Evolutionary conservation across 1,139 yeast species (phyloP).

Genomic region (Yamadazyma mexicana): DNA sequence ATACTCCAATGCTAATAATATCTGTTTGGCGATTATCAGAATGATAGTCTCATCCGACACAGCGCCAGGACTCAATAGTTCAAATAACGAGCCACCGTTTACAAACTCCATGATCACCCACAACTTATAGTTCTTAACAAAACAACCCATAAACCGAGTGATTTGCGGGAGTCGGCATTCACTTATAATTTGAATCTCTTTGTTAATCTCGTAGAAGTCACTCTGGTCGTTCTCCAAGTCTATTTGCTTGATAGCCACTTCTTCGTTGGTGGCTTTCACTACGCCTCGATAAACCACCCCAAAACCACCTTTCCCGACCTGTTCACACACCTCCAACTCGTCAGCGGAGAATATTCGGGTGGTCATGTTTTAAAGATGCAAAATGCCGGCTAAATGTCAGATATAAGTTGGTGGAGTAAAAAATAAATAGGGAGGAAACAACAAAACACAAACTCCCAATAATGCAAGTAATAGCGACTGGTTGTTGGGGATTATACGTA

Average conservation of each 20-base stretch:
- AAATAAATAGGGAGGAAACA: not conserved
- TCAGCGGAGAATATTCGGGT: conserved; percentile 33
- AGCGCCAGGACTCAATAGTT: conserved; percentile 63
- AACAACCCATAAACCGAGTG: conserved; percentile 77
- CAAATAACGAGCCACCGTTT: conserved; percentile 83
- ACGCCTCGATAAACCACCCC: conserved; percentile 82
- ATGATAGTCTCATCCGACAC: conserved; percentile 45
- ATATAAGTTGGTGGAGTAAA: not conserved
- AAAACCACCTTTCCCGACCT: conserved; percentile 85
- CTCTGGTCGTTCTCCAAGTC: conserved; percentile 78
- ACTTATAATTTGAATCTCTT: conserved; percentile 73
- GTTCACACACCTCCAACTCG: conserved; percentile 60
- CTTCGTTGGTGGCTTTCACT: conserved; percentile 48
- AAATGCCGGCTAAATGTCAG: not conserved
- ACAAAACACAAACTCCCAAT: not conserved
- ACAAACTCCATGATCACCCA: conserved; percentile 88
- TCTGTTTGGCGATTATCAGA: conserved; percentile 56
- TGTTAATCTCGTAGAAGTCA: conserved; percentile 75
- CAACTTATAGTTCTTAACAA: conserved; percentile 72
- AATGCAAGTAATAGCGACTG: not conserved
- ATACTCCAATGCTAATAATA: conserved; percentile 68
- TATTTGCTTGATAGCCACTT: conserved; percentile 70
- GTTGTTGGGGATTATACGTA: not conserved
- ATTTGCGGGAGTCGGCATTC: conserved; percentile 72
- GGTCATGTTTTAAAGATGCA: conserved; percentile 3